Evolutionary conservation across 768 basidiomycete species (phyloP).

Genomic region (Russula olivacea): DNA sequence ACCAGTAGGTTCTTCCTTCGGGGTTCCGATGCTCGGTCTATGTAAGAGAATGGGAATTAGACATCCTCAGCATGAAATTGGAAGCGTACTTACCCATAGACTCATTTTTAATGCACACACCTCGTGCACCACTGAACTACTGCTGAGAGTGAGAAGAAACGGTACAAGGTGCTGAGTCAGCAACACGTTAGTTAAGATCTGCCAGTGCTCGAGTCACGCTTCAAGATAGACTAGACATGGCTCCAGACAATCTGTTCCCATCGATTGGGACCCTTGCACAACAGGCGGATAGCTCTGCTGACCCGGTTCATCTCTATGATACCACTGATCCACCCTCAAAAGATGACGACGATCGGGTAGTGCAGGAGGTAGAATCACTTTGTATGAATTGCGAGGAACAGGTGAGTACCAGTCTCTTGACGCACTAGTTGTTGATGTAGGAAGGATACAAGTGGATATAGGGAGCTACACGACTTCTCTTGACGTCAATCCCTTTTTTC

Average conservation of each 20-base stretch:
- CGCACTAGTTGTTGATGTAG: background rate
- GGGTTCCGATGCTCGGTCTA: slow-evolving; percentile 93
- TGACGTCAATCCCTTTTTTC: slow-evolving; percentile 95
- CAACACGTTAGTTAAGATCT: background rate
- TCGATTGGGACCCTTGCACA: slow-evolving; percentile 51
- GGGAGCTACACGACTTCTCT: slow-evolving; percentile 82
- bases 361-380: slow-evolving; percentile 83
- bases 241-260: slow-evolving; percentile 45
- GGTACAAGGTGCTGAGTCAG: slow-evolving; percentile 16
- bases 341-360: slow-evolving; percentile 54
- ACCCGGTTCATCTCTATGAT: slow-evolving; percentile 8
- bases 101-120: background rate
- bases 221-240: slow-evolving; percentile 2
- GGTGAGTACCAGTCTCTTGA: slow-evolving; percentile 41
- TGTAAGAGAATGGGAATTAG: background rate
- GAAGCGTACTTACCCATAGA: slow-evolving; percentile 17
- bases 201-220: background rate
- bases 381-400: slow-evolving; percentile 94
- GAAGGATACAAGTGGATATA: slow-evolving; percentile 33
- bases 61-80: background rate
- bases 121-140: too few relatives aligned
- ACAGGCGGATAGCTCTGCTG: slow-evolving; percentile 38
- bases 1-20: slow-evolving; percentile 98
- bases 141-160: too few relatives aligned
- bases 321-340: slow-evolving; percentile 20